Percentiles rank a stretch among this genome's conserved stretches.
These are phyloP conservation scores for Mollisiaceae sp. DNA, from an alignment of 2,329 filamentous ascomycete genomes.

Conservation along the genomic window DNA sequence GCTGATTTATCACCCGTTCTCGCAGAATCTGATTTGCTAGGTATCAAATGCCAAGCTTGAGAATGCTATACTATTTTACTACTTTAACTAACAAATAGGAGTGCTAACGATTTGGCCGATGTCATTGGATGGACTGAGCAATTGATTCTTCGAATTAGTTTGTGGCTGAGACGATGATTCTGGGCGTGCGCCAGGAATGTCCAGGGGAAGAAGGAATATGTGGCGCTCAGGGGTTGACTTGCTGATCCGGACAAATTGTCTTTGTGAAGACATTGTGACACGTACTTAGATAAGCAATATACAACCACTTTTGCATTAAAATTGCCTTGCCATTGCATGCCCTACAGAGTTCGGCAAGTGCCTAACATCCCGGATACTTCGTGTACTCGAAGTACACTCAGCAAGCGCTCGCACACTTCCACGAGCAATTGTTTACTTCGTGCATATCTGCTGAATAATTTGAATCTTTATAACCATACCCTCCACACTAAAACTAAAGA, in stretches of 20 bases:
- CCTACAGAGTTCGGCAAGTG: no score
- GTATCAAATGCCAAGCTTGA: slow-evolving; percentile 1
- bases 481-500: no score
- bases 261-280: background rate
- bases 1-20: background rate
- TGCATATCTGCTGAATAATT: no score
- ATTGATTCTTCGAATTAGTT: background rate
- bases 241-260: background rate
- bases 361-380: no score
- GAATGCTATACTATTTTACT: slow-evolving; percentile 9
- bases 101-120: background rate
- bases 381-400: no score
- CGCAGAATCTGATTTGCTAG: background rate
- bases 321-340: no score
- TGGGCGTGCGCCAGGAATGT: background rate
- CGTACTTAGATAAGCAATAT: slow-evolving; percentile 2
- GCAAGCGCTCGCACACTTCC: no score
- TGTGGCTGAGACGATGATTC: background rate
- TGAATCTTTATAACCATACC: no score
- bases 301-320: background rate
- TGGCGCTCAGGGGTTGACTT: slow-evolving; percentile 2
- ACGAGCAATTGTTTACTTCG: no score
- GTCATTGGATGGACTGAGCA: background rate
- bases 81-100: slow-evolving; percentile 6
- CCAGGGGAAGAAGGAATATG: slow-evolving; percentile 1